Percentiles rank a stretch among this genome's conserved stretches.
phyloP scores from a whole-genome alignment of 768 basidiomycete genomes.

The Leccinum variicolor region DNA sequence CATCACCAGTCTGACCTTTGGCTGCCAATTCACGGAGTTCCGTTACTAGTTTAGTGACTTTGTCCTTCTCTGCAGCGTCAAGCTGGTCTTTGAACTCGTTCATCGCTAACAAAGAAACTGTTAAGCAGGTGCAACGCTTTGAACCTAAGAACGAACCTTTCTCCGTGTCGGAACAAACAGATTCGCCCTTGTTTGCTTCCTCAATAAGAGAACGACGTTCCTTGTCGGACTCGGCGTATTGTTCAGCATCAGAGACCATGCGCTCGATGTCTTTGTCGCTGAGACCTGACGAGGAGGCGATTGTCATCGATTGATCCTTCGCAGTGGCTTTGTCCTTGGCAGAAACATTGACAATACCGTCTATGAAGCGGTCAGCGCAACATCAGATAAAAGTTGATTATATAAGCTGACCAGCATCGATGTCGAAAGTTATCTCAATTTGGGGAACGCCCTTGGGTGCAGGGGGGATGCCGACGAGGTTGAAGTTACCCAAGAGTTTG shows the following conservation, averaged over 20 bases:
- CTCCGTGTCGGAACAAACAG: conserved; percentile 91
- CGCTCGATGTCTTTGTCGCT: conserved; percentile 95
- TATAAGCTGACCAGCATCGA: conserved; percentile 73
- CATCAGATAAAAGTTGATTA: neutral
- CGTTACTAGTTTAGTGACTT: conserved; percentile 79
- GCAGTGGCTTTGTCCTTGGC: conserved; percentile 92
- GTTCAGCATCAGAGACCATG: conserved; percentile 94
- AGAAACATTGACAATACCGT: conserved; percentile 95
- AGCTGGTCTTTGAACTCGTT: conserved; percentile 97
- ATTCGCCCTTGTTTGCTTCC: conserved; percentile 95
- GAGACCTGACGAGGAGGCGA: conserved; percentile 95
- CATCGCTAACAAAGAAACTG: conserved; percentile 56
- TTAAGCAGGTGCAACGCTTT: neutral
- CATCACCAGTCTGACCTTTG: conserved; percentile 88
- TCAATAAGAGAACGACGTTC: conserved; percentile 84
- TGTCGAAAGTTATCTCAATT: conserved; percentile 90
- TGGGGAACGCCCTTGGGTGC: conserved; percentile 75
- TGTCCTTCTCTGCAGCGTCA: conserved; percentile 88
- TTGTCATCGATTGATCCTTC: conserved; percentile 96
- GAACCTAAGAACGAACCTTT: conserved; percentile 56
- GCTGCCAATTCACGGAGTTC: conserved; percentile 87
- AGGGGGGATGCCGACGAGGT: conserved; percentile 94
- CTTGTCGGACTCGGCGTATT: conserved; percentile 93
- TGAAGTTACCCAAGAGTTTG: conserved; percentile 99
- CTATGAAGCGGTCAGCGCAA: conserved; percentile 31